Conservation (phyloP, 1,284 basidiomycete genomes). For the Ceratobasidium sp. region DNA sequence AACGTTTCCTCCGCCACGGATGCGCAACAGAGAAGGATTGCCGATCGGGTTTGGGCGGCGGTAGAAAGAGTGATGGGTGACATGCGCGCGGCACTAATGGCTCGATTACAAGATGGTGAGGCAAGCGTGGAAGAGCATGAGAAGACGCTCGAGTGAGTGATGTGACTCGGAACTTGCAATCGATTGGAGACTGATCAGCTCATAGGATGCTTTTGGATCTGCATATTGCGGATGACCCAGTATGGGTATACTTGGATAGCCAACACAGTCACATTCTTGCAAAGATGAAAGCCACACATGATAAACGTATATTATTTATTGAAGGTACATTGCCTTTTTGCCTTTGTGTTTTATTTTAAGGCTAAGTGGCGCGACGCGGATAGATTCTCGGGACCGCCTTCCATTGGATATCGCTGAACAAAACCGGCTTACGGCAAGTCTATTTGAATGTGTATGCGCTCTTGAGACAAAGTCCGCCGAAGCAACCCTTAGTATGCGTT, state of each 20-base stretch:
- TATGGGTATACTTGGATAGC: conserved; percentile 92
- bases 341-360: background rate
- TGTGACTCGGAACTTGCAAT: conserved; percentile 1
- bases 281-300: conserved; percentile 74
- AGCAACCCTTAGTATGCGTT: conserved; percentile 62
- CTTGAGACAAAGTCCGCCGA: conserved; percentile 71
- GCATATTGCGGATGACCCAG: conserved; percentile 79
- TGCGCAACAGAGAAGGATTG: conserved; percentile 86
- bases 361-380: background rate
- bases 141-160: conserved; percentile 88
- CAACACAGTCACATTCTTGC: conserved; percentile 87
- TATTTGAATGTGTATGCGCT: conserved; percentile 63
- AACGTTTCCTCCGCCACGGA: conserved; percentile 57
- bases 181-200: conserved; percentile 22
- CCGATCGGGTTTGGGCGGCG: conserved; percentile 95
- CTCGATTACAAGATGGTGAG: conserved; percentile 76
- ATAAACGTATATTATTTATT: conserved; percentile 60
- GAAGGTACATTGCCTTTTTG: conserved; percentile 56
- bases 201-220: conserved; percentile 82
- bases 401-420: conserved; percentile 33
- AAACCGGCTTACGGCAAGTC: conserved; percentile 57
- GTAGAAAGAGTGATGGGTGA: conserved; percentile 95
- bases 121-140: conserved; percentile 92
- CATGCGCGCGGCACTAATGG: conserved; percentile 80
- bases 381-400: conserved; percentile 20